Conservation (phyloP, 345 rosid genomes). For the Aquilaria sinensis region DNA sequence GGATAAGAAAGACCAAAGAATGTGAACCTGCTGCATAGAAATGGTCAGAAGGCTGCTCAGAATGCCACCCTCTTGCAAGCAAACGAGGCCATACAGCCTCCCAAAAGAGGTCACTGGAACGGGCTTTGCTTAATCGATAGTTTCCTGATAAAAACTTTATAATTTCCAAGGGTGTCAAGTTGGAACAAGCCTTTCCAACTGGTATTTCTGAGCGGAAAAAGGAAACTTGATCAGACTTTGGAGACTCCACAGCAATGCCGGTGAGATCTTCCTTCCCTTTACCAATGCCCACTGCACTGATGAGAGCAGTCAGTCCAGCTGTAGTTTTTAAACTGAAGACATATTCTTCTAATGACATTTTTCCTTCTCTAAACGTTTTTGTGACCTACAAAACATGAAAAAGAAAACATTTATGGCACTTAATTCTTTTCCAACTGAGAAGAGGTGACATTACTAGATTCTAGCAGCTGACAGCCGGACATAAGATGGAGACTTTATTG, state of each 20-base stretch:
- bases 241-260: slow-evolving; percentile 31
- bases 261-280: slow-evolving; percentile 46
- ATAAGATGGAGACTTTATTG: background rate
- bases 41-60: slow-evolving; percentile 44
- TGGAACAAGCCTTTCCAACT: slow-evolving; percentile 41
- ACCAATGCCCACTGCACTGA: slow-evolving; percentile 42
- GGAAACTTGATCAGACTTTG: slow-evolving; percentile 21
- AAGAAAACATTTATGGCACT: slow-evolving; percentile 2
- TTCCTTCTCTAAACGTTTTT: slow-evolving; percentile 50
- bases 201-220: slow-evolving; percentile 35
- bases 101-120: slow-evolving; percentile 50
- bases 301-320: slow-evolving; percentile 26
- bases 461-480: background rate
- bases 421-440: background rate
- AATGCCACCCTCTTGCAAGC: slow-evolving; percentile 53
- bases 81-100: slow-evolving; percentile 63
- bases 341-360: slow-evolving; percentile 36
- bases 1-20: slow-evolving; percentile 37
- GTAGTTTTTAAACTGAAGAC: slow-evolving; percentile 28
- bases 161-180: slow-evolving; percentile 36
- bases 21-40: slow-evolving; percentile 23
- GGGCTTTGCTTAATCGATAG: slow-evolving; percentile 44
- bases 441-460: background rate
- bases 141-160: slow-evolving; percentile 41
- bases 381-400: slow-evolving; percentile 34